Percentiles rank a stretch among this genome's conserved stretches.
Conservation (phyloP, 495 filamentous ascomycete species). For the Ascobolus immersus region DNA sequence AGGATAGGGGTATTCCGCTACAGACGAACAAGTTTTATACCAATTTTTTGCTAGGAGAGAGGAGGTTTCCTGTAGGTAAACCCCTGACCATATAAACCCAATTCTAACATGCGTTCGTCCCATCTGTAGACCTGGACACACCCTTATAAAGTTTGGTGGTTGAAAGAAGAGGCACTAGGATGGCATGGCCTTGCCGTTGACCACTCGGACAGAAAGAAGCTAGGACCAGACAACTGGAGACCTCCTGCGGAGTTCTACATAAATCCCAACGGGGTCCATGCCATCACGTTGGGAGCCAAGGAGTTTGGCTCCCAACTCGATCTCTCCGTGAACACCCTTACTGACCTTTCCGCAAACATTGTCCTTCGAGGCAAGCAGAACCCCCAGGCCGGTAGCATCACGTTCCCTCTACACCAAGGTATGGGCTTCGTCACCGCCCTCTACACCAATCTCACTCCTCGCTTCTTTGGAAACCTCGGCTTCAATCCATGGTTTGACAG, state of each 20-base stretch:
- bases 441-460: conserved; percentile 43
- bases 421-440: conserved; percentile 65
- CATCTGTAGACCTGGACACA: too few species aligned
- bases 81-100: too few species aligned
- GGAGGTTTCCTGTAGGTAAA: too few species aligned
- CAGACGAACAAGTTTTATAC: conserved; percentile 49
- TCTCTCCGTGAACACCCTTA: too few species aligned
- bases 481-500: too few species aligned
- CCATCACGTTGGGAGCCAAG: neutral
- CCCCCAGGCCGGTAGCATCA: too few species aligned
- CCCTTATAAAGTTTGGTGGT: conserved; percentile 63
- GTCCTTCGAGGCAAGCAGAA: too few species aligned
- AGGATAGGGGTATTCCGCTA: neutral
- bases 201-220: conserved; percentile 25
- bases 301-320: neutral
- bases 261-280: neutral
- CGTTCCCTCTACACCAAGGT: conserved; percentile 68
- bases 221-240: neutral
- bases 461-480: conserved; percentile 47
- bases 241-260: neutral
- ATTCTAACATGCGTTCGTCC: too few species aligned
- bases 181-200: conserved; percentile 34
- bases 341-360: too few species aligned
- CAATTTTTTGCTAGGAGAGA: conserved; percentile 59
- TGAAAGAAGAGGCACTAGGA: conserved; percentile 27